These are phyloP conservation scores for Cicer cuneatum DNA, from an alignment of 306 rosid genomes.

Conservation along the genomic window DNA sequence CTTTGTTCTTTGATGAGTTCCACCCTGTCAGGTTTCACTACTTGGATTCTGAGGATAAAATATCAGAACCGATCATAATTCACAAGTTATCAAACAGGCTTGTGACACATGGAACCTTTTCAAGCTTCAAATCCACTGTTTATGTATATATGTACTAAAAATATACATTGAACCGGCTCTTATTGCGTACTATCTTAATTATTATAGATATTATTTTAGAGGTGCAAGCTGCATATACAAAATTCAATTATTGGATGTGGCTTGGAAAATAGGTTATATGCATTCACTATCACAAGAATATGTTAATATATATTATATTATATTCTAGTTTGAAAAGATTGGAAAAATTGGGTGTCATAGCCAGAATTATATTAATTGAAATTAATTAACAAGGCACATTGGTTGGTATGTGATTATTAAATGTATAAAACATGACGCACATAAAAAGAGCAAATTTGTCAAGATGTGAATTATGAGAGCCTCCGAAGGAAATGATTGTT, in stretches of 20 bases:
- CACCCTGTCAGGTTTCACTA: constrained; percentile 52
- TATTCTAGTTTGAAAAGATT: constrained; percentile 38
- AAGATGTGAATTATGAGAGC: constrained; percentile 19
- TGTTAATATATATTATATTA: not conserved
- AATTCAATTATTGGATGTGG: constrained; percentile 36
- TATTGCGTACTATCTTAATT: constrained; percentile 14
- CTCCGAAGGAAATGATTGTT: not conserved
- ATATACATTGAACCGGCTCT: constrained; percentile 49
- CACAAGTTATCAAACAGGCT: constrained; percentile 45
- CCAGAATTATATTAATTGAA: constrained; percentile 15
- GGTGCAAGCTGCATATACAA: constrained; percentile 26
- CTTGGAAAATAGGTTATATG: not conserved
- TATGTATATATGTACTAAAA: constrained; percentile 8
- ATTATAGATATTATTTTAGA: constrained; percentile 6
- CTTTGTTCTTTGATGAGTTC: constrained; percentile 48
- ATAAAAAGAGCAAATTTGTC: constrained; percentile 41
- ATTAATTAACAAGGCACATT: not conserved
- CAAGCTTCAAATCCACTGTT: constrained; percentile 9
- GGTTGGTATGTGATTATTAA: constrained; percentile 18
- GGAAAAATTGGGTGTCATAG: constrained; percentile 34
- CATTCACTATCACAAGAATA: not conserved
- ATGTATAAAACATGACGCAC: constrained; percentile 18
- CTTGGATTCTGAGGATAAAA: constrained; percentile 39
- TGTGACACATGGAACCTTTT: constrained; percentile 54
- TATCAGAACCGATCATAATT: constrained; percentile 30